Percentiles rank a stretch among this genome's conserved stretches.
These are phyloP conservation scores for Tillandsia leiboldiana DNA, from an alignment of 176 grass and related monocot species.

Conservation along the genomic window DNA sequence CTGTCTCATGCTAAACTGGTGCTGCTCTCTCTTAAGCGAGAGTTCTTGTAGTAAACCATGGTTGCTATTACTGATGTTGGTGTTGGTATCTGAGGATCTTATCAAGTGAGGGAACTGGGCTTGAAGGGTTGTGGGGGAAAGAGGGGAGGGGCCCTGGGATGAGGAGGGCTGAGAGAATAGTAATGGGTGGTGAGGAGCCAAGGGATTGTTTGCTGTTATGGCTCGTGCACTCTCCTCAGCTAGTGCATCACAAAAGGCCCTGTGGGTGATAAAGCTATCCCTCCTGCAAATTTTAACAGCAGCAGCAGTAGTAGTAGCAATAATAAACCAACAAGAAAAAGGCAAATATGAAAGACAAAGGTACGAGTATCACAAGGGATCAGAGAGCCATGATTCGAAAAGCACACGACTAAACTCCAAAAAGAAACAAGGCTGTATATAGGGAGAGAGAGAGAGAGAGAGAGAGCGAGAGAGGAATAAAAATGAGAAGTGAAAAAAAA, in stretches of 20 bases:
- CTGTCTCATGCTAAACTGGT: constrained; percentile 21
- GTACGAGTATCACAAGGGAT: constrained; percentile 24
- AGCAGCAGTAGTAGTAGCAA: not conserved
- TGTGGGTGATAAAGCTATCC: constrained; percentile 98
- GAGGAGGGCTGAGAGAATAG: constrained; percentile 29
- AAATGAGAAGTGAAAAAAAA: not conserved
- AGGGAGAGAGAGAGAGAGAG: not conserved
- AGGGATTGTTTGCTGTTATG: constrained; percentile 22
- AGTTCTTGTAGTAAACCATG: constrained; percentile 35
- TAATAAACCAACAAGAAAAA: not conserved
- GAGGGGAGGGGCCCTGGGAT: constrained; percentile 1
- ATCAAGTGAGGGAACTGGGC: constrained; percentile 1
- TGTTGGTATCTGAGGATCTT: not conserved
- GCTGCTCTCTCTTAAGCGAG: constrained; percentile 48
- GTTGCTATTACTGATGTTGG: not conserved
- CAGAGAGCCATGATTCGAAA: constrained; percentile 7
- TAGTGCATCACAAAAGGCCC: constrained; percentile 96
- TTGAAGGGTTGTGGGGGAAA: constrained; percentile 23
- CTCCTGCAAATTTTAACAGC: constrained; percentile 29
- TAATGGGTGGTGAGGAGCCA: constrained; percentile 25
- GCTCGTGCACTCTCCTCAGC: constrained; percentile 94
- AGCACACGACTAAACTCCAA: constrained; percentile 25
- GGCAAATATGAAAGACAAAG: not conserved
- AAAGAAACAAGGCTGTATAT: constrained; percentile 16
- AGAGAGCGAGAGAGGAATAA: constrained; percentile 10